A percentile compares a stretch with the other conserved stretches of the same genome.
These are phyloP conservation scores for Triticum monococcum DNA, from an alignment of 176 grass and related monocot genomes.

Conservation along the genomic window DNA sequence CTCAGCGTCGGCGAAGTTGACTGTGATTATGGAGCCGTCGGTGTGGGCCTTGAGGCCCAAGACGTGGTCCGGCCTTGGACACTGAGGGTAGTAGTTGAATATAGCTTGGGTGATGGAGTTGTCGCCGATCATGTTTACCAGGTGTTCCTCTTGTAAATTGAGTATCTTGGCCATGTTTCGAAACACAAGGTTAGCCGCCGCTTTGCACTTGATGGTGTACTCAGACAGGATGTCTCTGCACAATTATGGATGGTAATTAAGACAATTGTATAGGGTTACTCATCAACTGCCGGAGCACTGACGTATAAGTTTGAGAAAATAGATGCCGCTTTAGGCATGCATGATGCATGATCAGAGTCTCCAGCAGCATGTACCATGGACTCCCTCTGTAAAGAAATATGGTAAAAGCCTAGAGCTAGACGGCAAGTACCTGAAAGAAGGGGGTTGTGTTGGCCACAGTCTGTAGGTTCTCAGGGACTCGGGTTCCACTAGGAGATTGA, in stretches of 20 bases:
- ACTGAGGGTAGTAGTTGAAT: slow-evolving; percentile 51
- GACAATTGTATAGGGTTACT: neutral
- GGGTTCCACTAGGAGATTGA: neutral
- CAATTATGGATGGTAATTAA: neutral
- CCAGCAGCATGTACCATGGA: too few species aligned
- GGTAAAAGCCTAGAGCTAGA: neutral
- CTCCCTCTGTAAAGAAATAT: too few species aligned
- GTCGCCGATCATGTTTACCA: slow-evolving; percentile 4
- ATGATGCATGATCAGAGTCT: too few species aligned
- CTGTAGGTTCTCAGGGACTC: neutral
- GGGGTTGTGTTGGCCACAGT: neutral
- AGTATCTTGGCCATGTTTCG: slow-evolving; percentile 19
- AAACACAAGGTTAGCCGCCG: slow-evolving; percentile 1
- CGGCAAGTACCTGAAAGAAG: neutral
- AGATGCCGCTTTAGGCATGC: too few species aligned
- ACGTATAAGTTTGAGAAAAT: neutral
- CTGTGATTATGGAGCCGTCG: slow-evolving; percentile 42
- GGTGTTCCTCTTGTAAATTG: slow-evolving; percentile 11
- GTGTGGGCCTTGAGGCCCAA: slow-evolving; percentile 50
- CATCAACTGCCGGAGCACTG: neutral
- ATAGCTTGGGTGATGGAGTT: slow-evolving; percentile 24
- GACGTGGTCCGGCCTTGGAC: slow-evolving; percentile 40
- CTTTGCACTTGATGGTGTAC: slow-evolving; percentile 32
- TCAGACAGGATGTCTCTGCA: slow-evolving; percentile 29
- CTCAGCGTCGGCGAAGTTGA: slow-evolving; percentile 33